Evolutionary conservation across 2,329 filamentous ascomycete genomes (phyloP).

Genomic region (Talaromyces sp.): DNA sequence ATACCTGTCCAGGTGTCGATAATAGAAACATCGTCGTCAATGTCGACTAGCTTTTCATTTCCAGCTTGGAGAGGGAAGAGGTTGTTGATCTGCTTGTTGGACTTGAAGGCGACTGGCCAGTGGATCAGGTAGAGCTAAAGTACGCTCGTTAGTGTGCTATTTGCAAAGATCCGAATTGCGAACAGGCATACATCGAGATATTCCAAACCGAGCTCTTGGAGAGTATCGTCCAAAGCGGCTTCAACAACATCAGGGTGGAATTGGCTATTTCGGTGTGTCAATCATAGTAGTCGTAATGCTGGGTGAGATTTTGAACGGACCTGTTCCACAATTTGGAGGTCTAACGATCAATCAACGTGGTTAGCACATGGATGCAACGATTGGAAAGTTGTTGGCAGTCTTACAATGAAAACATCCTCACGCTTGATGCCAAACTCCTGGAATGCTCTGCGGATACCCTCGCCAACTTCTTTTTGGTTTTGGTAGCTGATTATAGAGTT

Average conservation of each 20-base stretch:
- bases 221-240: conserved; percentile 50
- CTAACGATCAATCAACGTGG: conserved; percentile 22
- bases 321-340: conserved; percentile 65
- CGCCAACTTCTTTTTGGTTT: conserved; percentile 40
- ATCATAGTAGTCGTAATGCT: too few relatives aligned
- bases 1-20: conserved; percentile 45
- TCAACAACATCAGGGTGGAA: conserved; percentile 54
- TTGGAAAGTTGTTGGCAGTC: conserved; percentile 13
- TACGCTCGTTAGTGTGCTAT: conserved; percentile 14
- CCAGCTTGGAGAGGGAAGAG: conserved; percentile 49
- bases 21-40: conserved; percentile 47
- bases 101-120: conserved; percentile 46
- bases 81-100: conserved; percentile 31
- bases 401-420: conserved; percentile 43
- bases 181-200: conserved; percentile 54
- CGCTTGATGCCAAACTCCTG: conserved; percentile 41
- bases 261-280: conserved; percentile 26
- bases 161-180: not conserved
- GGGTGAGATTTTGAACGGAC: conserved; percentile 23
- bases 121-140: conserved; percentile 45
- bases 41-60: conserved; percentile 39
- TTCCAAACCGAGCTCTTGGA: conserved; percentile 53
- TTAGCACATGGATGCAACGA: not conserved
- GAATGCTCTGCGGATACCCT: conserved; percentile 37
- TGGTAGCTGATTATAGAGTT: conserved; percentile 31